Conservation (phyloP, 2,329 filamentous ascomycete species). For the Sporothrix curviconia region DNA sequence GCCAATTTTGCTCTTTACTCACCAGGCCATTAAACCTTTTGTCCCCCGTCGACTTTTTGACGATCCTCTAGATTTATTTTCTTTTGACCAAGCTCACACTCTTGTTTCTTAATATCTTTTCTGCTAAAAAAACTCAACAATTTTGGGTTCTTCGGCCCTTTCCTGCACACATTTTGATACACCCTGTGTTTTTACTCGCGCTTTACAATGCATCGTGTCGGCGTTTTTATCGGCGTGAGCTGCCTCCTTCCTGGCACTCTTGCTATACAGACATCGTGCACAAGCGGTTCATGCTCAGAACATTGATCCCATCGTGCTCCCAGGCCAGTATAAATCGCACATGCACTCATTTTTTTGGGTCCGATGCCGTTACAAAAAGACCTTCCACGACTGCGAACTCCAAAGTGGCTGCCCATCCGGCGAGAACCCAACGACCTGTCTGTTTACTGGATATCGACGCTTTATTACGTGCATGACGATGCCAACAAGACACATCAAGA, state of each 20-base stretch:
- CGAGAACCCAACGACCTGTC: conserved; percentile 40
- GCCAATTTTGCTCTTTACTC: too few species aligned
- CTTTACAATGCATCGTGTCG: too few species aligned
- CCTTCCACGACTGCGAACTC: conserved; percentile 30
- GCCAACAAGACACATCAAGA: conserved; percentile 27
- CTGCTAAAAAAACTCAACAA: too few species aligned
- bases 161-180: too few species aligned
- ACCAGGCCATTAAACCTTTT: too few species aligned
- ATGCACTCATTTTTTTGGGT: conserved; percentile 41
- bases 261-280: conserved; percentile 13
- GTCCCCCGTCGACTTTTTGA: too few species aligned
- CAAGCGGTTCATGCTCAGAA: conserved; percentile 35
- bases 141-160: too few species aligned
- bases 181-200: too few species aligned
- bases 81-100: too few species aligned
- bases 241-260: background rate
- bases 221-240: background rate
- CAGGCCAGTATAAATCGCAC: conserved; percentile 35
- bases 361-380: conserved; percentile 34
- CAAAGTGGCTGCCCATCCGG: conserved; percentile 36
- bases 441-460: conserved; percentile 39
- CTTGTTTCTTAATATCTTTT: too few species aligned
- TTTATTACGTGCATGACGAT: conserved; percentile 34
- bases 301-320: conserved; percentile 38
- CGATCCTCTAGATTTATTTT: too few species aligned